These are phyloP conservation scores for Verbascum thapsus DNA, from an alignment of 257 asterid species.

Conservation along the genomic window DNA sequence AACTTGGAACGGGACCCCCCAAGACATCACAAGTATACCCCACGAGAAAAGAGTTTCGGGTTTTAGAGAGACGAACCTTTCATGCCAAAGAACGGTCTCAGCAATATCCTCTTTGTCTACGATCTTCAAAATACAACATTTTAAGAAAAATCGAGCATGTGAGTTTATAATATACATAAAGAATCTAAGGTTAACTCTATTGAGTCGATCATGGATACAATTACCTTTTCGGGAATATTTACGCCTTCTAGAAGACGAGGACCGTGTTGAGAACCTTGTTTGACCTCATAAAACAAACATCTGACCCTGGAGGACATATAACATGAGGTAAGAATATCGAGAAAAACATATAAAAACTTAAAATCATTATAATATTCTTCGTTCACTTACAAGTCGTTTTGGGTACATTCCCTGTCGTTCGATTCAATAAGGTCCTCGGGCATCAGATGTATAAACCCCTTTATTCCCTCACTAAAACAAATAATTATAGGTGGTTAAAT, in stretches of 20 bases:
- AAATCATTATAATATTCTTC: not conserved
- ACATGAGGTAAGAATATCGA: not conserved
- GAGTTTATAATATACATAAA: too few relatives aligned
- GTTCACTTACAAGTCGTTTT: slow-evolving; percentile 34
- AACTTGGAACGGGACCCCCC: too few relatives aligned
- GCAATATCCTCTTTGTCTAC: slow-evolving; percentile 14
- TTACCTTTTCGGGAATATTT: slow-evolving; percentile 37
- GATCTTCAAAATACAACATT: slow-evolving; percentile 25
- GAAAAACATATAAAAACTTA: not conserved
- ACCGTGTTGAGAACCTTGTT: slow-evolving; percentile 1
- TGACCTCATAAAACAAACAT: slow-evolving; percentile 34
- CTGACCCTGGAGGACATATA: slow-evolving; percentile 18
- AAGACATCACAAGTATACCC: too few relatives aligned
- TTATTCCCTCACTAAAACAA: slow-evolving; percentile 31
- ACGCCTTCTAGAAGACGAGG: slow-evolving; percentile 40
- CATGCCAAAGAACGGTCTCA: slow-evolving; percentile 40
- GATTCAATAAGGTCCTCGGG: slow-evolving; percentile 13
- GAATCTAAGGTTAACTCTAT: too few relatives aligned
- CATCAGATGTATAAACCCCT: slow-evolving; percentile 29
- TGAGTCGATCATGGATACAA: too few relatives aligned
- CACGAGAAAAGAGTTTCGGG: too few relatives aligned
- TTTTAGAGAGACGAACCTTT: not conserved
- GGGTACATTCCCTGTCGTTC: not conserved
- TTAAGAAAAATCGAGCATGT: not conserved
- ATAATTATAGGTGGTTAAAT: not conserved